Evolutionary conservation across 2,329 filamentous ascomycete species (phyloP), one percentile per base, ranked within the genome.

Genomic region (Paracamarosporium sp.): DNA sequence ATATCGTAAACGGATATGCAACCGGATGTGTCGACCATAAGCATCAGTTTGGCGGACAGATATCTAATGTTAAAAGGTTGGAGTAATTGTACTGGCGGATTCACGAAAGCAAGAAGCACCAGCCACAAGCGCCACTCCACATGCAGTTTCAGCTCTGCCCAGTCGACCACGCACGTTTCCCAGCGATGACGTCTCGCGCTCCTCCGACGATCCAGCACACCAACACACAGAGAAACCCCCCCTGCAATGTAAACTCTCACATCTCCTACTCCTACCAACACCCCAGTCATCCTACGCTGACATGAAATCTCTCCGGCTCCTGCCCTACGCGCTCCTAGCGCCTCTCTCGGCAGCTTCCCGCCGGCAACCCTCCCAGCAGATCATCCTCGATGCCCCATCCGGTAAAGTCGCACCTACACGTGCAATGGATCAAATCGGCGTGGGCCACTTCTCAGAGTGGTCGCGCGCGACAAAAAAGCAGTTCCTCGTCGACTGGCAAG

Each of bases 391-490:
- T 53, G 55, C 56, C 38, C 44, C 57, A 3, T 33, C 52, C 17
- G 59, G 59, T 4, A 58, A 60, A 43, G 52, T 13, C 12, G 28
- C 53, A 28, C 17, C 36, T 6, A 40, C 17, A 17, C 36, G 36
- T n/a, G 25, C 60, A 50, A 50, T 53, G 9, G 48, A 50, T 13
- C n/a, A 38, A 1, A 45, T 67, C 13, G 80, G 80, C 15, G 79
- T 81, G 12, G 80, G 80, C 30, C 80, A 82, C 68, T 81, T 82
- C 67, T 80, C 78, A 66, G 79, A 82, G 63, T 82, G 80, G 80
- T 79, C 76, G 25, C 78, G 80, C 33, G 75, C 73, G 11, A 81
- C 74, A 17, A 82, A 82, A 69, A 79, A 78, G 41, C 68, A 75
- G 13, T 82, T 82, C 46, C 64, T 81, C 46, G 70, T 81, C 57